Evolutionary conservation across 129 eudicot species (phyloP).

Genomic region (Pseudognaphalium luteoalbum): DNA sequence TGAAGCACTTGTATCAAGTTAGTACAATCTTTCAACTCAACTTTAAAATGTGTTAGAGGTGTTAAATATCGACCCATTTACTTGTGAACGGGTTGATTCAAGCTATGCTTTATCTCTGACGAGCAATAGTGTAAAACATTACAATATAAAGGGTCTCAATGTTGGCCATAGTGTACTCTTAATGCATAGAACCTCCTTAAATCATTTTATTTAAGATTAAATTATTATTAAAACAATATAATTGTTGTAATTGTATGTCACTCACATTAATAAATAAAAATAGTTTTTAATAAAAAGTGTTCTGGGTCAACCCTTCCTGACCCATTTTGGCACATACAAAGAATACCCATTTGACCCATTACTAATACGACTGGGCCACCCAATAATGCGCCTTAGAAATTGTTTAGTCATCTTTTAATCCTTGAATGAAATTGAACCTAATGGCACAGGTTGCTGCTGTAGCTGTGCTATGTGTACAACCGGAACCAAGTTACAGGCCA

Average conservation of each 20-base stretch:
- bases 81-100: not conserved
- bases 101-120: not conserved
- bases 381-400: not conserved
- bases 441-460: constrained; percentile 82
- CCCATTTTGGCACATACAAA: not conserved
- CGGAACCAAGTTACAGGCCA: constrained; percentile 95
- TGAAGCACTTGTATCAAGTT: constrained; percentile 93
- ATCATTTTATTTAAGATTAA: not conserved
- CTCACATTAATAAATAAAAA: not conserved
- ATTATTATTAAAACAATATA: not conserved
- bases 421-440: not conserved
- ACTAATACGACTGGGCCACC: not conserved
- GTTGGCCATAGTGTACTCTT: not conserved
- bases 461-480: constrained; percentile 92
- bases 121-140: too few relatives aligned
- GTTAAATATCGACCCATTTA: not conserved
- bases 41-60: constrained; percentile 6
- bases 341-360: not conserved
- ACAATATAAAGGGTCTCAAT: not conserved
- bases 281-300: not conserved
- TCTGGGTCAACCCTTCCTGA: not conserved
- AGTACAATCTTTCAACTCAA: constrained; percentile 22
- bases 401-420: not conserved
- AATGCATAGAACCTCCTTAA: not conserved
- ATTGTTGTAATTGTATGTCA: not conserved